These are phyloP conservation scores for Trichoderma gracile DNA, from an alignment of 2,329 filamentous ascomycete genomes.

Conservation along the genomic window DNA sequence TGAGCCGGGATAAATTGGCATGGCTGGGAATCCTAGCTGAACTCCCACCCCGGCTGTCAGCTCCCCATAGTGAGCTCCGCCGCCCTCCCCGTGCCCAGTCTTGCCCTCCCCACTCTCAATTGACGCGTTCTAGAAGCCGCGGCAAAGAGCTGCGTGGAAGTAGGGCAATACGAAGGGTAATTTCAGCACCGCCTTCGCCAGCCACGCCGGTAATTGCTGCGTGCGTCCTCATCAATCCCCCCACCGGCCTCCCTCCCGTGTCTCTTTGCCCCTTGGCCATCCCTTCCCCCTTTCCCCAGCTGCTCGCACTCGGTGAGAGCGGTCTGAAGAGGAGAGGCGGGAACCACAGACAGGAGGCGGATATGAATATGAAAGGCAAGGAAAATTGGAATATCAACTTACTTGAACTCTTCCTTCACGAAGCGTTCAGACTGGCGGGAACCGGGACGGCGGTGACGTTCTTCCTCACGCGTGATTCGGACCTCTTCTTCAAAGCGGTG, in stretches of 20 bases:
- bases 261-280: not conserved
- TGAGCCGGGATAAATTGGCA: slow-evolving; percentile 29
- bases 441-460: slow-evolving; percentile 72
- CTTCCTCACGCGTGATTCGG: slow-evolving; percentile 74
- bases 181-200: slow-evolving; percentile 8
- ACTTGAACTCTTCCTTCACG: slow-evolving; percentile 56
- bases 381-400: slow-evolving; percentile 40
- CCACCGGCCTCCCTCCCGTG: not conserved
- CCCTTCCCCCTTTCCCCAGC: not conserved
- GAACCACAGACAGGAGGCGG: not conserved
- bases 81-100: slow-evolving; percentile 15
- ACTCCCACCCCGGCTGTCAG: slow-evolving; percentile 21
- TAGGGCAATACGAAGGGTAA: slow-evolving; percentile 12
- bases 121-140: slow-evolving; percentile 25
- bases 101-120: slow-evolving; percentile 12
- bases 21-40: slow-evolving; percentile 27
- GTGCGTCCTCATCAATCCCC: too few relatives aligned
- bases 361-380: not conserved
- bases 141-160: slow-evolving; percentile 1
- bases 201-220: not conserved
- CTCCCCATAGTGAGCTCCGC: slow-evolving; percentile 22
- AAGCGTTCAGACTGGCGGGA: slow-evolving; percentile 56
- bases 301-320: not conserved
- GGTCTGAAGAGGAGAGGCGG: not conserved
- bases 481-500: slow-evolving; percentile 80